phyloP scores from a whole-genome alignment of 2,329 filamentous ascomycete genomes.

The Xylaria hypoxylon region DNA sequence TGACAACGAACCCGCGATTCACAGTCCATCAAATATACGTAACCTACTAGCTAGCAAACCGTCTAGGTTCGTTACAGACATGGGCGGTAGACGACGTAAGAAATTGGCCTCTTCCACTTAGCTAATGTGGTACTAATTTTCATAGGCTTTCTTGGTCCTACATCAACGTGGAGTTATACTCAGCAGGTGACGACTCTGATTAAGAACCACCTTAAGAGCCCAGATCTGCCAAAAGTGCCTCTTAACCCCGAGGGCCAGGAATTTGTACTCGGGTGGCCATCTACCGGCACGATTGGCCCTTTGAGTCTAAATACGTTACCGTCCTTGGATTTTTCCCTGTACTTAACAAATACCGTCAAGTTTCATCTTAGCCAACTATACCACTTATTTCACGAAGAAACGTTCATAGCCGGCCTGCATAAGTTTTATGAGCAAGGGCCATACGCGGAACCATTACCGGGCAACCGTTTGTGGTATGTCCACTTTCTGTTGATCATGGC shows the following conservation, averaged over 20 bases:
- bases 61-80: slow-evolving; percentile 14
- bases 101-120: neutral
- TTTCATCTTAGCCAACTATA: slow-evolving; percentile 21
- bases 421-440: slow-evolving; percentile 16
- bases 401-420: slow-evolving; percentile 7
- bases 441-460: slow-evolving; percentile 14
- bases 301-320: slow-evolving; percentile 12
- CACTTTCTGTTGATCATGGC: slow-evolving; percentile 24
- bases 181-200: slow-evolving; percentile 19
- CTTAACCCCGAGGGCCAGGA: slow-evolving; percentile 14
- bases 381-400: slow-evolving; percentile 23
- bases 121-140: neutral
- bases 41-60: slow-evolving; percentile 22
- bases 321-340: slow-evolving; percentile 14
- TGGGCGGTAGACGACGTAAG: slow-evolving; percentile 13
- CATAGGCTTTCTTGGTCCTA: slow-evolving; percentile 20
- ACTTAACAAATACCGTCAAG: slow-evolving; percentile 22
- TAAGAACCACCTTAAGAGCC: slow-evolving; percentile 14
- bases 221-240: slow-evolving; percentile 3
- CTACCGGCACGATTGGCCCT: slow-evolving; percentile 3
- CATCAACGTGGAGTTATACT: slow-evolving; percentile 25
- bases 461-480: slow-evolving; percentile 17
- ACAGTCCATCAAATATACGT: slow-evolving; percentile 6
- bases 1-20: neutral
- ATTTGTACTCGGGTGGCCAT: slow-evolving; percentile 22